phyloP scores from a whole-genome alignment of 331 rosid genomes.

The Acacia pycnantha region DNA sequence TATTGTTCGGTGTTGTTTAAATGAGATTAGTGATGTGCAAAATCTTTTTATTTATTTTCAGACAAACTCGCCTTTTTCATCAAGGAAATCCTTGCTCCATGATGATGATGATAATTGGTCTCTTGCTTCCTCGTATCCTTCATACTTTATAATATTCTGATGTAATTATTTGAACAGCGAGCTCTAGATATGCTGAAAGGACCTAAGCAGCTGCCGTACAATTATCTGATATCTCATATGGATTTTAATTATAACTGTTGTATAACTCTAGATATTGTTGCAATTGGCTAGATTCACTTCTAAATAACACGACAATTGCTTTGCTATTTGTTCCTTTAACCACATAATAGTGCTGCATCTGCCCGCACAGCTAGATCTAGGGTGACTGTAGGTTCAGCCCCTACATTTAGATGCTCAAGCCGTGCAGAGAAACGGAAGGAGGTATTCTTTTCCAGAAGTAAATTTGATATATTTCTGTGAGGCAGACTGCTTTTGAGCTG shows the following conservation, averaged over 20 bases:
- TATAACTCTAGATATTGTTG: constrained; percentile 18
- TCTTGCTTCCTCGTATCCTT: constrained; percentile 90
- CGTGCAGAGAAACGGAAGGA: constrained; percentile 94
- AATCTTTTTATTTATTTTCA: constrained; percentile 30
- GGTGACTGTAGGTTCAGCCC: constrained; percentile 91
- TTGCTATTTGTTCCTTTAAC: constrained; percentile 51
- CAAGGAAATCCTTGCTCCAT: constrained; percentile 46
- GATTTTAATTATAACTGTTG: neutral
- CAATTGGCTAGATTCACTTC: constrained; percentile 5
- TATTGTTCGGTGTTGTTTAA: constrained; percentile 1
- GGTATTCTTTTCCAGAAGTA: constrained; percentile 48
- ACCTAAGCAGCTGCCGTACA: constrained; percentile 10
- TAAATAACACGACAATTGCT: constrained; percentile 5
- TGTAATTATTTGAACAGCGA: constrained; percentile 21
- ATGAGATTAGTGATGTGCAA: constrained; percentile 27
- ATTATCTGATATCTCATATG: neutral
- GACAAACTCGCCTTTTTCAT: constrained; percentile 70
- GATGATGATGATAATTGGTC: constrained; percentile 88
- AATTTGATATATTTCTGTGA: constrained; percentile 20
- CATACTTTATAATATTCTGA: constrained; percentile 18
- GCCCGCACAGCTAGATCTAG: constrained; percentile 58
- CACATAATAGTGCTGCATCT: constrained; percentile 61
- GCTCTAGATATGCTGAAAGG: constrained; percentile 13
- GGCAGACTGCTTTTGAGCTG: constrained; percentile 12
- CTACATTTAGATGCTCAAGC: constrained; percentile 52